Evolutionary conservation across 2,329 filamentous ascomycete genomes (phyloP).

Genomic region (Pseudocercospora pini-densiflorae): DNA sequence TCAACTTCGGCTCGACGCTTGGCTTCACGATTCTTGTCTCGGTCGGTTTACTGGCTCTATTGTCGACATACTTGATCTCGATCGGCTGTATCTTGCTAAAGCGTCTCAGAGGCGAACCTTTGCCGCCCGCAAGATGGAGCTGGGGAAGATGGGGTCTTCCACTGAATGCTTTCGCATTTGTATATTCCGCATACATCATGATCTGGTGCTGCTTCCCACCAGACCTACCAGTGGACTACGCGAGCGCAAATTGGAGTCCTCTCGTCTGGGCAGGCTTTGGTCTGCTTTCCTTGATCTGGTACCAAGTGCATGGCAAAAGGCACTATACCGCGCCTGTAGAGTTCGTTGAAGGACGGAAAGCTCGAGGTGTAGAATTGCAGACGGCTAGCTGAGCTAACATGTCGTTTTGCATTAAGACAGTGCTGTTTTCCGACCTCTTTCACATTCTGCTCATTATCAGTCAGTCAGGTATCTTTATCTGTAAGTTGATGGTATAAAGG

Average conservation of each 20-base stretch:
- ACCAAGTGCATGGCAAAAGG: not conserved
- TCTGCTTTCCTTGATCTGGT: not conserved
- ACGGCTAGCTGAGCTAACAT: not conserved
- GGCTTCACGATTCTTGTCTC: conserved; percentile 50
- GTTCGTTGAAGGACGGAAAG: conserved; percentile 11
- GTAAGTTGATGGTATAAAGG: too few species aligned
- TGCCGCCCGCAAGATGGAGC: conserved; percentile 29
- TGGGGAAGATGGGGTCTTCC: conserved; percentile 37
- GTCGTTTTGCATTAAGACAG: too few species aligned
- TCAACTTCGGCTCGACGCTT: conserved; percentile 45
- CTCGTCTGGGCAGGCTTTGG: not conserved
- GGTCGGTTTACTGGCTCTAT: conserved; percentile 36
- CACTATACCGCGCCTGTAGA: conserved; percentile 10
- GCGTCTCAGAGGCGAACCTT: conserved; percentile 26
- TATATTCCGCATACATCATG: not conserved
- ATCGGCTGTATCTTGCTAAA: conserved; percentile 30
- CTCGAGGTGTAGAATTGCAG: not conserved
- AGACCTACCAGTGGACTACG: not conserved
- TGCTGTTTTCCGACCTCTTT: too few species aligned
- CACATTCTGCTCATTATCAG: too few species aligned
- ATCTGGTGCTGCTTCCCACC: conserved; percentile 11
- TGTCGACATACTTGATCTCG: conserved; percentile 29
- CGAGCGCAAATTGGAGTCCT: conserved; percentile 1
- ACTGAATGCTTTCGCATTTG: conserved; percentile 24
- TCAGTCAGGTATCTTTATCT: too few species aligned